Percentiles rank a stretch among this genome's conserved stretches.
These are phyloP conservation scores for Yamagishiella unicocca DNA, from an alignment of 139 green algal species.

Conservation along the genomic window DNA sequence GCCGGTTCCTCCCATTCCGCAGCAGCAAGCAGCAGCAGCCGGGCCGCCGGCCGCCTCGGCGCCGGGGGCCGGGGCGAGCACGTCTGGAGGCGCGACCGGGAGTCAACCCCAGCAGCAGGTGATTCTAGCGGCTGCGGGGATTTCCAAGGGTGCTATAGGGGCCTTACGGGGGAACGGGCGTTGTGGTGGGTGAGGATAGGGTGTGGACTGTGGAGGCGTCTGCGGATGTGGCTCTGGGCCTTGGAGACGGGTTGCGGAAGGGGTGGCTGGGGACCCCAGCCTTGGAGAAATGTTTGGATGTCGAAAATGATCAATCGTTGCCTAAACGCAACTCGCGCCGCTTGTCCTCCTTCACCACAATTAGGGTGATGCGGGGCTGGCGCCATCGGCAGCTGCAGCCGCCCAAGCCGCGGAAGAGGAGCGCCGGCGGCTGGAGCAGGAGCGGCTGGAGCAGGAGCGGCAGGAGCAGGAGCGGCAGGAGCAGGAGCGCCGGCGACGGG, in stretches of 20 bases:
- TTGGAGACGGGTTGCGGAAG: not conserved
- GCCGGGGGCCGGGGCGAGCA: not conserved
- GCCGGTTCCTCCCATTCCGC: not conserved
- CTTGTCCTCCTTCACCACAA: no score
- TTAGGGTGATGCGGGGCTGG: not conserved
- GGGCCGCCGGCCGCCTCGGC: not conserved
- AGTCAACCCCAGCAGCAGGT: not conserved
- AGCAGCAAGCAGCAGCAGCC: not conserved
- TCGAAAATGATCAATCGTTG: no score
- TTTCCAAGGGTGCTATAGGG: no score
- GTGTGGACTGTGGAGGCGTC: not conserved
- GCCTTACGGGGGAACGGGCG: not conserved
- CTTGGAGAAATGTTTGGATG: not conserved
- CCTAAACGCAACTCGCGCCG: no score
- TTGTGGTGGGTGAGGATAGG: not conserved
- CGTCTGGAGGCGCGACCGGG: not conserved
- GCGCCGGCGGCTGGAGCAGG: not conserved
- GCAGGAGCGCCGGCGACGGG: not conserved
- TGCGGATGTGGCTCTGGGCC: not conserved
- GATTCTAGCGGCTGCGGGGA: no score
- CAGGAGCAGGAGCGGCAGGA: conserved; percentile 1
- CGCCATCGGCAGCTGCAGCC: not conserved
- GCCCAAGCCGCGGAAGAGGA: not conserved
- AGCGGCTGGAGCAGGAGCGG: not conserved
- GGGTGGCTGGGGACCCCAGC: not conserved